phyloP scores from a whole-genome alignment of 495 filamentous ascomycete species.

The Jackrogersella multiformis region DNA sequence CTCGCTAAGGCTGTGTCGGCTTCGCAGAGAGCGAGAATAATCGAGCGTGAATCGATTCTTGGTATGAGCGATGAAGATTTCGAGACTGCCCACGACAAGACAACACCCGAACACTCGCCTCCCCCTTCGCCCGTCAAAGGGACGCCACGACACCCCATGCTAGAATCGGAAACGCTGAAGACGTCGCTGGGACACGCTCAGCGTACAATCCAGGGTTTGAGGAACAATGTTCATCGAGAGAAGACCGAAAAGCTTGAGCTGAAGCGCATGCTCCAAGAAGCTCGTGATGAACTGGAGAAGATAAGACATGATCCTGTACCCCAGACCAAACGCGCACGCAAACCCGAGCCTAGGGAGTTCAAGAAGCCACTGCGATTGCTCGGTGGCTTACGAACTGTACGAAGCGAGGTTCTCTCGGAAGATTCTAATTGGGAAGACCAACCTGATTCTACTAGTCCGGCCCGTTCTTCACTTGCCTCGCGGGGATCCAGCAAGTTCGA shows the following conservation, averaged over 20 bases:
- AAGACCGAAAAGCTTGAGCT: conserved; percentile 98
- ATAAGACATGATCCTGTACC: conserved; percentile 68
- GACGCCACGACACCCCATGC: conserved; percentile 84
- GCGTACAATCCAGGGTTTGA: conserved; percentile 92
- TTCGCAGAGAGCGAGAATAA: conserved; percentile 70
- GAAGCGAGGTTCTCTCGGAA: conserved; percentile 76
- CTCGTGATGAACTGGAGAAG: conserved; percentile 89
- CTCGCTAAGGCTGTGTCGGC: conserved; percentile 77
- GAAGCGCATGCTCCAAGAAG: conserved; percentile 94
- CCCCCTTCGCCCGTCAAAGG: conserved; percentile 90
- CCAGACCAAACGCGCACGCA: conserved; percentile 69
- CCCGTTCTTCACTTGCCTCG: conserved; percentile 44
- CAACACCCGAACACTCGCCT: conserved; percentile 88
- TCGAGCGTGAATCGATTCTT: conserved; percentile 67
- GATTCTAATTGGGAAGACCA: conserved; percentile 93
- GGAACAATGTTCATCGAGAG: conserved; percentile 93
- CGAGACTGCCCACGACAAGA: conserved; percentile 70
- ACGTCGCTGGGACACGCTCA: conserved; percentile 94
- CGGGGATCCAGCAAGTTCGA: conserved; percentile 41
- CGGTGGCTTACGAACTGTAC: conserved; percentile 77
- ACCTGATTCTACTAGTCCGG: conserved; percentile 48
- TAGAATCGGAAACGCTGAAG: conserved; percentile 94
- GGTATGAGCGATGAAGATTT: conserved; percentile 70
- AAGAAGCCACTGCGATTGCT: conserved; percentile 81
- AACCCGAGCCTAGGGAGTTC: conserved; percentile 73